Evolutionary conservation across 768 basidiomycete genomes (phyloP).

Genomic region (Xerocomellus dryophilus): DNA sequence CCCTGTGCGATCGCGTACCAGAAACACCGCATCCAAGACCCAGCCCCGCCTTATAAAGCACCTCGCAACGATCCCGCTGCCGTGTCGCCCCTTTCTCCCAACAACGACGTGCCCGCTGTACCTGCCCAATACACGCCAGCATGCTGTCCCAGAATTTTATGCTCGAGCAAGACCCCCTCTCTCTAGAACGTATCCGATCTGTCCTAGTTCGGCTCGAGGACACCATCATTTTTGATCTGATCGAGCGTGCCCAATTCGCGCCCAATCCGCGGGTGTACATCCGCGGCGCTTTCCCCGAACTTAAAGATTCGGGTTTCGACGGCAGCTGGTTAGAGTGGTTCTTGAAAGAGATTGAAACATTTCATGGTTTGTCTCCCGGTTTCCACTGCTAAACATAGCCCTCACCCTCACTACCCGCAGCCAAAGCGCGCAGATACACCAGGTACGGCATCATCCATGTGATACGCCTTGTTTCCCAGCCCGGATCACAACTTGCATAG

Average conservation of each 20-base stretch:
- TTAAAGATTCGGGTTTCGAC: constrained; percentile 66
- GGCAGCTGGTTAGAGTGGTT: constrained; percentile 99
- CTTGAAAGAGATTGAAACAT: constrained; percentile 88
- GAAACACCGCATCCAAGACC: not conserved
- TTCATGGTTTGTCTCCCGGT: constrained; percentile 74
- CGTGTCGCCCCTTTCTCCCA: not conserved
- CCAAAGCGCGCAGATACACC: constrained; percentile 92
- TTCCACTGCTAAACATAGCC: not conserved
- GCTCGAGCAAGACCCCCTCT: constrained; percentile 70
- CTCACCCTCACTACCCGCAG: constrained; percentile 39
- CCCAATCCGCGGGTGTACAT: constrained; percentile 90
- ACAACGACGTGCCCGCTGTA: constrained; percentile 13
- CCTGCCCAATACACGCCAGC: not conserved
- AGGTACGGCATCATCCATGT: constrained; percentile 48
- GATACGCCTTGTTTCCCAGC: not conserved
- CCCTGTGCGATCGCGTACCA: not conserved
- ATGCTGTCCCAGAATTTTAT: constrained; percentile 70
- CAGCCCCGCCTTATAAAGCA: constrained; percentile 15
- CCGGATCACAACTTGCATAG: constrained; percentile 40
- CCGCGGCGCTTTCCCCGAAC: constrained; percentile 72
- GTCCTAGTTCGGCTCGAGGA: constrained; percentile 91
- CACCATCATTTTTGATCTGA: constrained; percentile 96
- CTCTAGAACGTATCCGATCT: constrained; percentile 82
- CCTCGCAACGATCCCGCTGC: not conserved
- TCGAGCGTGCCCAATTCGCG: constrained; percentile 96